Evolutionary conservation across 139 green algal genomes (phyloP), one percentile per base, ranked within the genome.

Genomic region (Volvox africanus): DNA sequence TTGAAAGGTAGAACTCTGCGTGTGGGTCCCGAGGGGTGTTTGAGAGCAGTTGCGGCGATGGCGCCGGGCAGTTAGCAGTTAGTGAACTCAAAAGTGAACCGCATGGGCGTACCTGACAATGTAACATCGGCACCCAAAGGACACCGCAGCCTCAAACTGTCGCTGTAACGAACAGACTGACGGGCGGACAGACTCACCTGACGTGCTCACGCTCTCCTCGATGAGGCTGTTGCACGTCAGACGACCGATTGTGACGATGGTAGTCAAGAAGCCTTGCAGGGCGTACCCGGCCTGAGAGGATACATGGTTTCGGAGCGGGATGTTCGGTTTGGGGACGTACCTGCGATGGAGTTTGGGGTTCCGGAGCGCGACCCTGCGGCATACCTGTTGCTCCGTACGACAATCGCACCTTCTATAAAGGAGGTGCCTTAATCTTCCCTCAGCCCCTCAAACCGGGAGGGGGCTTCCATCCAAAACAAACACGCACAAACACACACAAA

Each of bases 181-280:
- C 21, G 21, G 24, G 11, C 21, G 21, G 24, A 73, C 65, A 2
- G 24, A 73, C 65, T 73, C 11, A 73, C 65, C 21, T 24, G 65
- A 73, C 2, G 65, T 73, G 21, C 9, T 44, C n/a, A 76, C 30
- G 28, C 30, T 55, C 12, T 50, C 68, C 18, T 87, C 81, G 21
- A 87, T 61, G 16, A 32, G 19, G 62, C 82, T 88, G 82, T 88
- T 88, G 82, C 82, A 88, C 0, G 82, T 61, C 62, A 88, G 82
- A n/a, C 62, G 62, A 1, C 82, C 82, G 11, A 88, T 2, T 6
- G 33, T 24, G 18, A 88, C 50, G 61, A 79, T 62, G 61, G 62
- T 65, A 12, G 26, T 36, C 33, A 78, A 32, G 33, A 80, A 36
- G 16, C 71, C 28, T 18, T n/a, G 33, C 14, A 80, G 32, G 33